Conservation (phyloP, 306 rosid genomes). For the Citrullus amarus region DNA sequence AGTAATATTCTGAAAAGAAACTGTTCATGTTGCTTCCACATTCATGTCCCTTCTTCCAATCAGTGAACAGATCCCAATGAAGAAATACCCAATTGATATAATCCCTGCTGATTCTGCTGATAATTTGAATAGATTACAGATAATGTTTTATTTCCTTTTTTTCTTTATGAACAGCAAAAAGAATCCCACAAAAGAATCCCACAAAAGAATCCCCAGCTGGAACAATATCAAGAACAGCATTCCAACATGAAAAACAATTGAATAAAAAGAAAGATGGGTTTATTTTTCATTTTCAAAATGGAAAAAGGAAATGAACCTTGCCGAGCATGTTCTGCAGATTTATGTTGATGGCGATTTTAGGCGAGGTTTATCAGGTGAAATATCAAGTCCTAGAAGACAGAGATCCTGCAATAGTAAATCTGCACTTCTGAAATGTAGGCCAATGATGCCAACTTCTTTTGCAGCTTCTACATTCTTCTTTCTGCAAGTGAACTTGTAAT, state of each 20-base stretch:
- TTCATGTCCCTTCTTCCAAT: background rate
- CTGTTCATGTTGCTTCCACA: background rate
- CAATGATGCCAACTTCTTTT: slow-evolving; percentile 50
- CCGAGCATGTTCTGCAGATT: background rate
- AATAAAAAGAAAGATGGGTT: background rate
- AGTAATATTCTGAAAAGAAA: background rate
- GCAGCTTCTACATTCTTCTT: slow-evolving; percentile 68
- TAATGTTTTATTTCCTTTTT: background rate
- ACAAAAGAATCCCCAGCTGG: background rate
- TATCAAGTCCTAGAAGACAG: slow-evolving; percentile 38
- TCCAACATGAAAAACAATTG: background rate
- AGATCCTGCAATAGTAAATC: slow-evolving; percentile 44
- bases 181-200: background rate
- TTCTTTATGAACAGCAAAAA: background rate
- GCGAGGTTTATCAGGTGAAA: slow-evolving; percentile 21
- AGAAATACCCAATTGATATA: background rate
- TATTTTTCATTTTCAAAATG: background rate
- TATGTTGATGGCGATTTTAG: background rate
- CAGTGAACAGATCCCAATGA: background rate
- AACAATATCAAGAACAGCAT: background rate
- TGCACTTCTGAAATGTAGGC: slow-evolving; percentile 59
- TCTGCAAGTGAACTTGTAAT: slow-evolving; percentile 25
- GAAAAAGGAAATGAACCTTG: background rate
- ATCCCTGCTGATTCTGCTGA: background rate
- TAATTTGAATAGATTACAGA: background rate